Percentiles rank a stretch among this genome's conserved stretches.
phyloP scores from a whole-genome alignment of 2,329 filamentous ascomycete genomes.

The Epichloe elymi region DNA sequence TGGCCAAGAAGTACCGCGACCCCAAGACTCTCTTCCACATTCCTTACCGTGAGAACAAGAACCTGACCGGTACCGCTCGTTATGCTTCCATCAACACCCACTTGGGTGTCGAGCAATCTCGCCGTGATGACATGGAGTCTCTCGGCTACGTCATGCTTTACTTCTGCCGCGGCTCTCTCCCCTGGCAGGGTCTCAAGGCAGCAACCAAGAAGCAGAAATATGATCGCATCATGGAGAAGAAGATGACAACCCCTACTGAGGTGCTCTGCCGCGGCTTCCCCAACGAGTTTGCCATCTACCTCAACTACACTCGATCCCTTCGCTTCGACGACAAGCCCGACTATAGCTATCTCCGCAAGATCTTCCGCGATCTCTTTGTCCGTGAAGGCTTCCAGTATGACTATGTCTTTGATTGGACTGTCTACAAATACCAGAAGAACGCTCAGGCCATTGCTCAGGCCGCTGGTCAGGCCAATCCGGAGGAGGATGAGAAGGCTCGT shows the following conservation, averaged over 20 bases:
- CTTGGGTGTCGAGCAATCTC: constrained; percentile 95
- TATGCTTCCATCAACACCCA: constrained; percentile 99
- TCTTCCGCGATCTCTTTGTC: constrained; percentile 98
- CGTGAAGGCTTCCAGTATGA: constrained; percentile 99
- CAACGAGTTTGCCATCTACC: constrained; percentile 98
- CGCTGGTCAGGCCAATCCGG: constrained; percentile 51
- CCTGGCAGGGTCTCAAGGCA: constrained; percentile 97
- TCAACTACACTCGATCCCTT: constrained; percentile 97
- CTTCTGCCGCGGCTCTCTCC: constrained; percentile 96
- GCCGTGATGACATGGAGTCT: constrained; percentile 98
- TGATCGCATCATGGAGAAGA: constrained; percentile 99
- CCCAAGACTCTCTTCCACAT: constrained; percentile 99
- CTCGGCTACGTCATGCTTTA: constrained; percentile 99
- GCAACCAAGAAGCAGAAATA: constrained; percentile 99
- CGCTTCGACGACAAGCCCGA: constrained; percentile 99
- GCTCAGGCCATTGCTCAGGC: constrained; percentile 81
- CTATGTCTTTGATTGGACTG: constrained; percentile 99
- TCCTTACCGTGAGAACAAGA: constrained; percentile 99
- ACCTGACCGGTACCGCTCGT: constrained; percentile 94
- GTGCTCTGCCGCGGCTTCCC: constrained; percentile 98
- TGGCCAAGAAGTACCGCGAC: constrained; percentile 99
- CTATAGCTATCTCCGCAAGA: constrained; percentile 99
- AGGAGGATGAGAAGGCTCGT: constrained; percentile 64
- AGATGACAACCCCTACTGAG: constrained; percentile 99
- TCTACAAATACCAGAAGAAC: constrained; percentile 99